Evolutionary conservation across 23 red algal species (phyloP), one percentile per base, ranked within the genome.

Genomic region (Gracilaria caudata): DNA sequence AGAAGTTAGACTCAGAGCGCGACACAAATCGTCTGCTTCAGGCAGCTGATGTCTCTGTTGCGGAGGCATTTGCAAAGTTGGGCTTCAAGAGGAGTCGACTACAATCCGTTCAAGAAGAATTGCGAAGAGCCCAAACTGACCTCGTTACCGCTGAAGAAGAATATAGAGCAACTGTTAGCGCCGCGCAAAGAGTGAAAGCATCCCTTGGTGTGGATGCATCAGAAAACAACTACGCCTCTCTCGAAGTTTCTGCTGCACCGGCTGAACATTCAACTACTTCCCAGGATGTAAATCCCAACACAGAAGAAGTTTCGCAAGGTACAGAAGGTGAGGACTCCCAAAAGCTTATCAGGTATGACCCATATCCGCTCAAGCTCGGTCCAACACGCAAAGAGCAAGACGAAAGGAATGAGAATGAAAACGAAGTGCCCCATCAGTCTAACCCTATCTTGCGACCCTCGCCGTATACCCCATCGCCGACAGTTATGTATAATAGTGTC

Each of bases 401-500:
- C 68, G 79, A 45, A 66, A 49, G 19, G 7, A 65, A 43, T 64
- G 79, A 68, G 39, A 33, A 11, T 38, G 79, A 83, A 68, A 33
- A n/a, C 24, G 58, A 83, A 45, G 43, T 45, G 25, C 29, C 32
- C 24, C 29, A 47, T 29, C 39, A 63, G 59, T 83, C 56, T 83
- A 59, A 66, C 82, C 64, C 46, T 21, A 45, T 86, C 76, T 59
- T 86, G 44, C 82, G 68, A 66, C 82, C 46, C 21, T 86, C 82
- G 44, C 82, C 82, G 30, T 86, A 74, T 17, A 68, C 82, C 55
- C 68, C 68, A 20, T 86, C 82, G 21, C 36, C 64, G 14, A 49
- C 56, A 57, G 68, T 71, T 46, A 65, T 83, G 37, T 86, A 86
- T 20, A 73, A 30, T 56, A 86, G 82, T 49, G 57, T 60, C 68